These are phyloP conservation scores for Dothideomycetes sp. DNA, from an alignment of 2,329 filamentous ascomycete species.

Conservation along the genomic window DNA sequence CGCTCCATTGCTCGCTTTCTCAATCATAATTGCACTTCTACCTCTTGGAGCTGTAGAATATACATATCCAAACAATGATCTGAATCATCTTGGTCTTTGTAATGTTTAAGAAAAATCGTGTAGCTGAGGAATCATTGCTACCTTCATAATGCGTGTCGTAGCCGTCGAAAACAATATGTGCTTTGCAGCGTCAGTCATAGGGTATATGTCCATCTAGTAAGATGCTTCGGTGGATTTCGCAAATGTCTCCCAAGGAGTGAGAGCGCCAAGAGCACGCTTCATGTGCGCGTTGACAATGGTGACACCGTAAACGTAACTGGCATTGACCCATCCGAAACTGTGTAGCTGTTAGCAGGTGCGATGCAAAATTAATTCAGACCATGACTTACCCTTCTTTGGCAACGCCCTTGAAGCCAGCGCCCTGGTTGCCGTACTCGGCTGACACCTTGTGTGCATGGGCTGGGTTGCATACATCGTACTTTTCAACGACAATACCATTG, in stretches of 20 bases:
- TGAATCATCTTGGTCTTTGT: too few relatives aligned
- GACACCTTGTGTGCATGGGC: constrained; percentile 89
- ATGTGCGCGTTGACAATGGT: constrained; percentile 83
- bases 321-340: constrained; percentile 98
- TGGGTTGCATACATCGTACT: constrained; percentile 90
- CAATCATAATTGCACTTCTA: too few relatives aligned
- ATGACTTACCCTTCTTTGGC: constrained; percentile 81
- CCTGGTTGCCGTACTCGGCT: constrained; percentile 97
- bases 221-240: constrained; percentile 42
- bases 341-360: constrained; percentile 1
- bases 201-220: too few relatives aligned
- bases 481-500: constrained; percentile 96
- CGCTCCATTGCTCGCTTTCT: too few relatives aligned
- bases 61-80: too few relatives aligned
- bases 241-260: constrained; percentile 81
- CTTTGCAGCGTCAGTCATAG: too few relatives aligned
- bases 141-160: too few relatives aligned
- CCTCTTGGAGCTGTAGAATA: too few relatives aligned
- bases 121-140: too few relatives aligned
- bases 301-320: constrained; percentile 89
- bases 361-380: too few relatives aligned
- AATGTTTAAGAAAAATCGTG: too few relatives aligned
- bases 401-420: constrained; percentile 88
- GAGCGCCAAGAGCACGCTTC: constrained; percentile 75
- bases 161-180: too few relatives aligned